phyloP scores from a whole-genome alignment of 2,329 filamentous ascomycete species.

The Berkeleyomyces basicola region DNA sequence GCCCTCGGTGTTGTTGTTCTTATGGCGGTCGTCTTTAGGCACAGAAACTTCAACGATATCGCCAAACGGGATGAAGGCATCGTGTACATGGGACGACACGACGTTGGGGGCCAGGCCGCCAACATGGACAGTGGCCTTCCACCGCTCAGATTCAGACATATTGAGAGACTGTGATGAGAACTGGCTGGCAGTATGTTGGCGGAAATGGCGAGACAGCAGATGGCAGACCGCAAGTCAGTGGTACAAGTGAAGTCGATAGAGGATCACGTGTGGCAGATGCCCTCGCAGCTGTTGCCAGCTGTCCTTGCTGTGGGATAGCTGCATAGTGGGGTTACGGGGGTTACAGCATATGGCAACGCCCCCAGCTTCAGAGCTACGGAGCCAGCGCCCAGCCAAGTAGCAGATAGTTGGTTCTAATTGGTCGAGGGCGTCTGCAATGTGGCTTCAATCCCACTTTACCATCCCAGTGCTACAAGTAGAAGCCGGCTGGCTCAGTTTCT shows the following conservation, averaged over 20 bases:
- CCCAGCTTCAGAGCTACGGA: not conserved
- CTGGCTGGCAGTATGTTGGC: not conserved
- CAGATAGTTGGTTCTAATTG: not conserved
- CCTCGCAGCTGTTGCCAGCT: not conserved
- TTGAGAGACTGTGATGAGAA: not conserved
- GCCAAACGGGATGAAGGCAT: slow-evolving; percentile 92
- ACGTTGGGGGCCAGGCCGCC: slow-evolving; percentile 73
- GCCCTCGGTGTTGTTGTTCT: not conserved
- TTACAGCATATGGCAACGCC: not conserved
- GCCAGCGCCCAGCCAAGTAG: not conserved
- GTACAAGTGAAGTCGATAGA: not conserved
- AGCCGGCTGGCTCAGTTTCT: not conserved
- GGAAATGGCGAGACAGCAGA: not conserved
- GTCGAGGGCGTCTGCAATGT: slow-evolving; percentile 24
- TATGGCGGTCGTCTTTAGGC: slow-evolving; percentile 67
- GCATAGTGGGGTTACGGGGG: not conserved
- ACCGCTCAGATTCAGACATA: slow-evolving; percentile 70
- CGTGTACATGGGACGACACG: slow-evolving; percentile 57
- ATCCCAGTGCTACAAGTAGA: not conserved
- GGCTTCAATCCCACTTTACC: slow-evolving; percentile 24
- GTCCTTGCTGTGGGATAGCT: not conserved
- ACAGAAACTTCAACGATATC: slow-evolving; percentile 84
- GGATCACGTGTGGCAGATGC: slow-evolving; percentile 4
- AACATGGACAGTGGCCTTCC: slow-evolving; percentile 86
- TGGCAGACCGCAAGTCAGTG: not conserved